phyloP scores from a whole-genome alignment of 139 green algal genomes.

The Coccomyxa sp. region DNA sequence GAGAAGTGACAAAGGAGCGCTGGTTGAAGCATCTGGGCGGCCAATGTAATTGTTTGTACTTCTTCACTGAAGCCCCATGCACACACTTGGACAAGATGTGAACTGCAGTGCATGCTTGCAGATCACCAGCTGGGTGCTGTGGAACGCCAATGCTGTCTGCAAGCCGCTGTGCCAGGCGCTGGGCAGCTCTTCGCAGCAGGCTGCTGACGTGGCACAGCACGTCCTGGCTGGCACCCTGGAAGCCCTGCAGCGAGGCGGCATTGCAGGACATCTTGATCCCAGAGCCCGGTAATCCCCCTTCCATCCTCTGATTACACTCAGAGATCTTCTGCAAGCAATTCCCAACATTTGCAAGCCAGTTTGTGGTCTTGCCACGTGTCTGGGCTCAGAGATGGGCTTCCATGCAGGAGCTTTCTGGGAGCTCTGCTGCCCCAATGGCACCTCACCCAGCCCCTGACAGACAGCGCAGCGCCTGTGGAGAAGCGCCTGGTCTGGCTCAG shows the following conservation, averaged over 20 bases:
- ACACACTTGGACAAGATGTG: too few species aligned
- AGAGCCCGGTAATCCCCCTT: not conserved
- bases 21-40: too few species aligned
- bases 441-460: not conserved
- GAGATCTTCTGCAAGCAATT: not conserved
- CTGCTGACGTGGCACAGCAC: not conserved
- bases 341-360: not conserved
- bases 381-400: not conserved
- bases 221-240: slow-evolving; percentile 13
- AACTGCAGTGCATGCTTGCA: not conserved
- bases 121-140: slow-evolving; percentile 19
- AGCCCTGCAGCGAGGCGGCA: slow-evolving; percentile 2
- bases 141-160: not conserved
- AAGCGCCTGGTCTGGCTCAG: not conserved
- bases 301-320: not conserved
- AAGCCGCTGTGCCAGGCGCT: slow-evolving; percentile 5
- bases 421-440: slow-evolving; percentile 3
- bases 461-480: not conserved
- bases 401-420: slow-evolving; percentile 12
- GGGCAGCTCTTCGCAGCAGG: not conserved
- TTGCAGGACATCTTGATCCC: not conserved
- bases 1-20: too few species aligned
- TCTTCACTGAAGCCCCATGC: too few species aligned
- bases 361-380: not conserved
- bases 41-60: too few species aligned